phyloP scores from a whole-genome alignment of 176 grass and related monocot genomes.

The Pharus latifolius region DNA sequence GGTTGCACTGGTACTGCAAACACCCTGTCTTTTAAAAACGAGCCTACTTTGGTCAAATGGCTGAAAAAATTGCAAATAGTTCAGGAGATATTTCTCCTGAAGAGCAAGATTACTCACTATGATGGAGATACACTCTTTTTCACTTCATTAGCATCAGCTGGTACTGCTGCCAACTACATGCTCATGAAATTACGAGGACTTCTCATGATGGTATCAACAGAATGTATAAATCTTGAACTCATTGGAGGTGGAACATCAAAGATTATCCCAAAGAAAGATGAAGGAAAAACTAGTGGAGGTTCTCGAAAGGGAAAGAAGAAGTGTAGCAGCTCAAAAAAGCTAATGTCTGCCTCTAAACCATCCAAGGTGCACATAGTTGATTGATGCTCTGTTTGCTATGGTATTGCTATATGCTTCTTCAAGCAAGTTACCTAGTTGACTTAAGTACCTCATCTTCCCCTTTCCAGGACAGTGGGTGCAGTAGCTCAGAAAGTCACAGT shows the following conservation, averaged over 20 bases:
- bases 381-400: neutral
- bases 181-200: slow-evolving; percentile 54
- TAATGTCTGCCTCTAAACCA: slow-evolving; percentile 29
- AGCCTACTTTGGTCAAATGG: slow-evolving; percentile 25
- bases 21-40: slow-evolving; percentile 30
- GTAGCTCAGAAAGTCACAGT: slow-evolving; percentile 30
- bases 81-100: slow-evolving; percentile 59
- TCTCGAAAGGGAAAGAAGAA: slow-evolving; percentile 89
- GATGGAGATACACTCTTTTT: slow-evolving; percentile 54
- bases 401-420: slow-evolving; percentile 15
- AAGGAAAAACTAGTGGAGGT: slow-evolving; percentile 29
- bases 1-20: slow-evolving; percentile 32
- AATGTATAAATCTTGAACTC: slow-evolving; percentile 86
- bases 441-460: neutral
- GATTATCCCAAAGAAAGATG: slow-evolving; percentile 28
- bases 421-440: slow-evolving; percentile 5
- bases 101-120: slow-evolving; percentile 34
- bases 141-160: slow-evolving; percentile 63
- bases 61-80: slow-evolving; percentile 55
- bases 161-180: slow-evolving; percentile 50
- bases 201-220: slow-evolving; percentile 60
- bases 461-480: slow-evolving; percentile 41
- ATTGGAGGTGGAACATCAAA: slow-evolving; percentile 57
- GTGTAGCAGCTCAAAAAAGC: slow-evolving; percentile 54
- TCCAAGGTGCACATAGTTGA: slow-evolving; percentile 38